Base-by-base conservation (phyloP, 2,329 filamentous ascomycete genomes). In the Plenodomus lindquistii region DNA sequence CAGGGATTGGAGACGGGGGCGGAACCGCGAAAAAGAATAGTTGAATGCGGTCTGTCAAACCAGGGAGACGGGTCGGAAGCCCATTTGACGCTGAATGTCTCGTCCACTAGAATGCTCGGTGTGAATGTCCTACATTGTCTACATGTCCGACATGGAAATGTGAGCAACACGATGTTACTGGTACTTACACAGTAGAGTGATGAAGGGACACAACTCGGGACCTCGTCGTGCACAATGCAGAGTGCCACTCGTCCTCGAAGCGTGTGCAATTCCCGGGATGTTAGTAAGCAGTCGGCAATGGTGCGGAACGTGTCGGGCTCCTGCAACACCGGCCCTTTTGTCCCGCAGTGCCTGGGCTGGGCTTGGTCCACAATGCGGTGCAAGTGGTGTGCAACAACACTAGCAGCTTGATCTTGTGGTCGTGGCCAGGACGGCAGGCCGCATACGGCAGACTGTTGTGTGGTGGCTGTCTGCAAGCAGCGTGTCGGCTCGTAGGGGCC, bases 61-160 rank as follows among this genome's bases (percentile, higher is more conserved):
- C 51, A 55, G 42, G 47, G 45, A 46, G 44, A 42, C 50, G 60
- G 60, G 38, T 49, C 47, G 19, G 16, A 10, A 44, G 47, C 49
- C 51, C 38, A 60, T 62, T 59, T 49, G 59, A 35, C 48, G 43
- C 35, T 20, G n/a, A 35, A 6, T 42, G 37, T 44, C 29, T 15
- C 4, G 11, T 31, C 39, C 37, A 19, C n/a, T 5, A 39, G 38
- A 34, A 42, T 27, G 27, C 36, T 46, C 21, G 49, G 42, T 40
- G 37, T 37, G 41, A 34, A 49, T 41, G 40, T 31, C 15, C 34
- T 29, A 47, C 37, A 24, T 24, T 16, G 19, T 27, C 15, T 45
- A 46, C 44, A 43, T 37, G 37, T 36, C 43, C 18, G 42, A 31
- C 22, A 44, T 40, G 37, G 40, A 10, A 20, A 35, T 42, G 41